Evolutionary conservation across 176 grass and related monocot genomes (phyloP), one percentile per base, ranked within the genome.

Genomic region (Musa schizocarpa): DNA sequence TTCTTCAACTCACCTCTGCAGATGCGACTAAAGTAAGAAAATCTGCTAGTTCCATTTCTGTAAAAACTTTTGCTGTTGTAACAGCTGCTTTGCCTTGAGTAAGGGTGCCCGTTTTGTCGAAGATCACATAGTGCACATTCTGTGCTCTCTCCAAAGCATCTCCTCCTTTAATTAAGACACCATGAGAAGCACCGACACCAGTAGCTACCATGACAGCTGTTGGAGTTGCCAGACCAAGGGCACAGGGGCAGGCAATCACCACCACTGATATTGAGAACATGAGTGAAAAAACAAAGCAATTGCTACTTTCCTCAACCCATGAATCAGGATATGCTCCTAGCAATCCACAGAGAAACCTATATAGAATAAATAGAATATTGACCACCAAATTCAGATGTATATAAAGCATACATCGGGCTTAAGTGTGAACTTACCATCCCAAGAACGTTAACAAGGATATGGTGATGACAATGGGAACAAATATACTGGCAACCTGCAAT

Each of bases 181-280:
- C 95, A 43, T 99, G 95, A 10, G 87, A 87, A 65, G 95, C 95
- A 71, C 95, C 95, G 14, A 99, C 82, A 83, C 95, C 95, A 23
- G 95, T 99, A 6, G 95, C 95, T 29, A 99, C 95, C 95, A 99
- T 99, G 56, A 99, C 95, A 55, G 95, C 95, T 65, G 95, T 99
- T 71, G 95, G 95, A 55, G 95, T 99, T 74, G 95, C 95, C 76
- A 99, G 79, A 80, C 95, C 90, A 85, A 99, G 90, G 20, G 95
- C 95, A 29, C 95, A 99, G 59, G 90, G 95, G 48, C 95, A 99
- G 74, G 95, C 95, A 87, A 99, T 99, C 48, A 99, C 90, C 68
- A 99, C 95, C 2, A 99, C 95, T 78, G 95, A 86, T 86, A 99
- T 99, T 11, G 95, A 86, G 71, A 99, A 99, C 95, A 99, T 99